A percentile compares a stretch with the other conserved stretches of the same genome.
These are phyloP conservation scores for Metschnikowia matae DNA, from an alignment of 805 yeast species.

Conservation along the genomic window DNA sequence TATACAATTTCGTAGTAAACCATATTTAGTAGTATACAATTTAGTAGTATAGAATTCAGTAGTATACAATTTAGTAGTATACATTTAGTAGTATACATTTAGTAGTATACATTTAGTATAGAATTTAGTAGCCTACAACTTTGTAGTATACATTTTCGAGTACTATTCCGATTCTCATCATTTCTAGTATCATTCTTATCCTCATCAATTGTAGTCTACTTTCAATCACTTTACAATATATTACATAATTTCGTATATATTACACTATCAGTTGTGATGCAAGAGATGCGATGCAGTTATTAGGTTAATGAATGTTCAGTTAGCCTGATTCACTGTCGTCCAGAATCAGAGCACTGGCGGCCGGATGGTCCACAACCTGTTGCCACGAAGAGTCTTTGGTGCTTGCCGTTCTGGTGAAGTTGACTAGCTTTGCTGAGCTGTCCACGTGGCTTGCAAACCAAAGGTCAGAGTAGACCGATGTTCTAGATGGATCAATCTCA, in stretches of 20 bases:
- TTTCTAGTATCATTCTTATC: too few relatives aligned
- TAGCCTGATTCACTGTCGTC: slow-evolving; percentile 26
- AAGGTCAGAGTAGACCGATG: slow-evolving; percentile 13
- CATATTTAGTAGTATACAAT: too few relatives aligned
- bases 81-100: too few relatives aligned
- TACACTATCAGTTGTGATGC: background rate
- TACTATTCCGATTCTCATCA: too few relatives aligned
- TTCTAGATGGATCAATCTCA: slow-evolving; percentile 3
- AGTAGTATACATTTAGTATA: too few relatives aligned
- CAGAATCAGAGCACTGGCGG: slow-evolving; percentile 33
- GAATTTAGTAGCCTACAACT: too few relatives aligned
- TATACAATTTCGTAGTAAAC: too few relatives aligned
- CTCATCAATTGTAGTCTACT: background rate
- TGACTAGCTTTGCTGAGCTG: slow-evolving; percentile 41
- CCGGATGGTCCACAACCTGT: slow-evolving; percentile 26
- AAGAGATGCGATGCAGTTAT: background rate
- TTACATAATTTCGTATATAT: slow-evolving; percentile 2
- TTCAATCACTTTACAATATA: background rate
- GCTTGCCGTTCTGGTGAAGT: slow-evolving; percentile 44
- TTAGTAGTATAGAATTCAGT: too few relatives aligned
- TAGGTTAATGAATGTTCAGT: background rate
- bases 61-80: too few relatives aligned
- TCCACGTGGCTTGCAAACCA: slow-evolving; percentile 5
- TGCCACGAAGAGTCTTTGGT: slow-evolving; percentile 38
- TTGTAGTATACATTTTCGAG: too few relatives aligned